Base-by-base conservation (phyloP, 148 eudicot species). In the Vaccinium vitisidaea region DNA sequence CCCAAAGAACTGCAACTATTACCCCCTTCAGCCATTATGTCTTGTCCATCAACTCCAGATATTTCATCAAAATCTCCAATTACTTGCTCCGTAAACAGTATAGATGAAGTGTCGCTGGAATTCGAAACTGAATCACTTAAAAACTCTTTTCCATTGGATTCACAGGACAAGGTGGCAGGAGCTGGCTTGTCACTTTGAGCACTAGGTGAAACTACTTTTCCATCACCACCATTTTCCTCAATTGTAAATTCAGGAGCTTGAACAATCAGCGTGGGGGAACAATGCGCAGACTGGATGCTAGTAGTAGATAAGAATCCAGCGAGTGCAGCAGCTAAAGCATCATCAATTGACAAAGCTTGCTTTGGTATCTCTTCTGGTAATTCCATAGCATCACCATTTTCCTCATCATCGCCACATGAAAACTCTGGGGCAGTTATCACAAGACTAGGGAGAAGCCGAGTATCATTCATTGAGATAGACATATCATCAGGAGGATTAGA, bases 291-390 rank as follows among this genome's bases (percentile, higher is more conserved):
- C 80, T 73, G 78, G 49, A 75, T 75, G 75, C 50, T 71, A 59
- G 91, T 84, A 5, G 92, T 85, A 69, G 94, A 84, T 79, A 92
- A 67, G 32, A 97, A 93, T 48, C 94, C 93, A 84, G 95, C 89
- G 86, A 97, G 94, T 86, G 98, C 96, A 87, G 93, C 92, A 82
- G 98, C 98, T 83, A 94, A 83, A 85, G 95, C 98, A 88, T 92
- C 95, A 88, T 97, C 92, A 83, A 97, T 85, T 63, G 98, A 95
- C 84, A 90, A 58, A 73, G 92, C 84, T 84, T 88, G 89, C 93
- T 89, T 95, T 18, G 79, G 76, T 32, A 79, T 83, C 55, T 78
- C 86, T 79, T 86, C 83, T 12, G 48, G 78, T 75, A 87, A 82
- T 86, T 85, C 89, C 58, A 81, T n/a, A 82, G 81, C 83, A 55